phyloP scores from a whole-genome alignment of 371 early-diverging fungal species.

The Basidiobolus meristosporus region DNA sequence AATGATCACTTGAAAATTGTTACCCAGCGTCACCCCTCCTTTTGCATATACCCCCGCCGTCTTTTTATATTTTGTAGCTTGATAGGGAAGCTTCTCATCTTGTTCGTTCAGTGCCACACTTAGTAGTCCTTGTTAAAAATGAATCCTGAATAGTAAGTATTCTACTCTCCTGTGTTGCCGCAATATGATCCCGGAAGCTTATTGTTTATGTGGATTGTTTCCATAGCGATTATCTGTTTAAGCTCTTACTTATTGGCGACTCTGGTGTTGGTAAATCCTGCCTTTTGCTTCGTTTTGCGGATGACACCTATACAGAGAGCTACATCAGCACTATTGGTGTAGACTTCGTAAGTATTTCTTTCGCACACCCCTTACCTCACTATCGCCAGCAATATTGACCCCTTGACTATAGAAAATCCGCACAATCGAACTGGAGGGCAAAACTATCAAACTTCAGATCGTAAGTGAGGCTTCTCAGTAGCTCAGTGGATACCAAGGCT shows the following conservation, averaged over 20 bases:
- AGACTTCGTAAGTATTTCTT: constrained; percentile 77
- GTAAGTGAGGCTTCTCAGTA: constrained; percentile 21
- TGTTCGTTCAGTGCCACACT: too few species aligned
- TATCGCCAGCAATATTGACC: too few species aligned
- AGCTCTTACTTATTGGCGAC: constrained; percentile 97
- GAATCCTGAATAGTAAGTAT: constrained; percentile 11
- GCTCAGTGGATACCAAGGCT: too few species aligned
- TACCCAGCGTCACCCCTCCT: too few species aligned
- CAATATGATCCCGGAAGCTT: neutral
- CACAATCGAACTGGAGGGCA: too few species aligned
- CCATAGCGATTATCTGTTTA: constrained; percentile 90
- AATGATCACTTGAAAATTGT: too few species aligned
- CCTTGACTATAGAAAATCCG: constrained; percentile 94
- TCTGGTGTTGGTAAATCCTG: constrained; percentile 98
- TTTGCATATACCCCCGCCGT: too few species aligned
- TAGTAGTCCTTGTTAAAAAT: too few species aligned
- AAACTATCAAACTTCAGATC: constrained; percentile 97
- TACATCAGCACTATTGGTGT: constrained; percentile 99
- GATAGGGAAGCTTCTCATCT: too few species aligned
- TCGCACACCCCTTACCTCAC: too few species aligned
- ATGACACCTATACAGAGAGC: constrained; percentile 94
- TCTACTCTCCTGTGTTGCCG: neutral
- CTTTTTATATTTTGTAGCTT: too few species aligned
- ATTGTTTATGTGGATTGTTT: neutral
- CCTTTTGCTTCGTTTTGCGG: constrained; percentile 93